Conservation (phyloP, 345 rosid genomes). For the Corchorus olitorius region DNA sequence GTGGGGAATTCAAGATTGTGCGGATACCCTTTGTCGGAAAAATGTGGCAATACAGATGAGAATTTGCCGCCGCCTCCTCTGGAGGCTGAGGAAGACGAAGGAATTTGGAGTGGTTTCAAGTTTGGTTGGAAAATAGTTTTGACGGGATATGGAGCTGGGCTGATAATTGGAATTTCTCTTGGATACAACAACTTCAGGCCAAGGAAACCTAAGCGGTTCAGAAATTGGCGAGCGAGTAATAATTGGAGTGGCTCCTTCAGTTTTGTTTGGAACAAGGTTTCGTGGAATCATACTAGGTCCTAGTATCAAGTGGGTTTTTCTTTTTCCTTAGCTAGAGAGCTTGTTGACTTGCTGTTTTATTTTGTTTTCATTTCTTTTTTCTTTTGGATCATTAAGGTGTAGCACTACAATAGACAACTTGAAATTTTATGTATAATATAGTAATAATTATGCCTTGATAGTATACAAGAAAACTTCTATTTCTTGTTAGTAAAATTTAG, state of each 20-base stretch:
- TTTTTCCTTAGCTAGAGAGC: no score
- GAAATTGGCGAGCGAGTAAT: not conserved
- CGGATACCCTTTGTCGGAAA: slow-evolving; percentile 18
- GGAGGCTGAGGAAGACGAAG: not conserved
- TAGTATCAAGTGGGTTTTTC: no score
- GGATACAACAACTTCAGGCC: not conserved
- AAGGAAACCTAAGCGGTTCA: slow-evolving; percentile 17
- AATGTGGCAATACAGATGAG: slow-evolving; percentile 1
- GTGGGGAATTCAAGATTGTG: slow-evolving; percentile 30
- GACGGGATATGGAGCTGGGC: slow-evolving; percentile 24
- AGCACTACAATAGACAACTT: no score
- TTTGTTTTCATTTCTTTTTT: no score
- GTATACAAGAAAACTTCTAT: no score
- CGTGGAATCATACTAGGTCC: not conserved
- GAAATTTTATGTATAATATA: no score
- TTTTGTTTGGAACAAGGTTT: not conserved
- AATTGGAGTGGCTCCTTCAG: not conserved
- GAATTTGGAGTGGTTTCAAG: not conserved
- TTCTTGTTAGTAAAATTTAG: no score
- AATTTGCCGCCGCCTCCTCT: not conserved
- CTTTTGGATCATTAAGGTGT: no score
- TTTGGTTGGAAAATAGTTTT: slow-evolving; percentile 17
- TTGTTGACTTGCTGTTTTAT: no score
- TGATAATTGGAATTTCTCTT: slow-evolving; percentile 15
- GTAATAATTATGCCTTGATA: no score